Evolutionary conservation across 202 grass and related monocot genomes (phyloP), one percentile per base, ranked within the genome.

Genomic region (Cymbopogon flexuosus): DNA sequence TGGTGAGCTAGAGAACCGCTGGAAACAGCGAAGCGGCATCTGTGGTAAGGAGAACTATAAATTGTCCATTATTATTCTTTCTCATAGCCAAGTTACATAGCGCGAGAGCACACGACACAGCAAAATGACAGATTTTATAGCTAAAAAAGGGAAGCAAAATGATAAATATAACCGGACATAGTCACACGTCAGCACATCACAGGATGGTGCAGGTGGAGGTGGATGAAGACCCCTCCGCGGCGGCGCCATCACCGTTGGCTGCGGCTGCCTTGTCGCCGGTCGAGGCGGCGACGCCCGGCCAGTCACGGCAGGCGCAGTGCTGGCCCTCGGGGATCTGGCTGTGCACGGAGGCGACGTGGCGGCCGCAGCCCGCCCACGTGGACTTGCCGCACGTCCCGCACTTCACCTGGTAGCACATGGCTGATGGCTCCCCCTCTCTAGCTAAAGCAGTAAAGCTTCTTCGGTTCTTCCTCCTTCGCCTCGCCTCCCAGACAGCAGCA

Each of bases 401-500:
- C 82, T 98, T 93, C 13, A 85, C 82, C 86, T 94, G 71, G 82
- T 79, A 89, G 78, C 95, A 98, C 95, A 98, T 80, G 63, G 60
- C 40, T 33, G 2, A 10, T 18, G 4, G 11, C 13, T 46, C 11
- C 11, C 30, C 22, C 14, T 30, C 3, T 19, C 34, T 35, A 7
- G 49, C 49, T 52, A 7, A n/a, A 56, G 23, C n/a, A n/a, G n/a
- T n/a, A n/a, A n/a, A n/a, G n/a, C n/a, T n/a, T n/a, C n/a, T n/a
- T n/a, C n/a, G n/a, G n/a, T n/a, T n/a, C n/a, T n/a, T n/a, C n/a
- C n/a, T n/a, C n/a, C n/a, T n/a, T 24, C 37, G 37, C 3, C 10
- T 23, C 30, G 10, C 34, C 37, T 45, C 39, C 5, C 1, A 60
- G 57, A 10, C 54, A 23, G 52, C 54, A n/a, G 47, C 16, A 14